Evolutionary conservation across 768 basidiomycete genomes (phyloP).

Genomic region (Pleurotus sapidus): DNA sequence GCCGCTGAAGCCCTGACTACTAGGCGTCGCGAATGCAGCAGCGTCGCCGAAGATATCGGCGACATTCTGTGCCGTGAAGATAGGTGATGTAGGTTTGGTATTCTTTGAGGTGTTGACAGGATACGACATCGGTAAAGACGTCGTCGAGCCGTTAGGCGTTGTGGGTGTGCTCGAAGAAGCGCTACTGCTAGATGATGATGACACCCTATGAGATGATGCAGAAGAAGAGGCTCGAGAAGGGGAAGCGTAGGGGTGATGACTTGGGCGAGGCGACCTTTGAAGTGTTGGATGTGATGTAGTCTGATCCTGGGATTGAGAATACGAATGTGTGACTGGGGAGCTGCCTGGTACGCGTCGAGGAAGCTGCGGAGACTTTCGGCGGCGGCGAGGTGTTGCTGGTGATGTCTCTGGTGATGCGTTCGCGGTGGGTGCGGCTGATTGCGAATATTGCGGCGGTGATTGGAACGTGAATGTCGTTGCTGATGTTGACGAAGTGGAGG

Average conservation of each 20-base stretch:
- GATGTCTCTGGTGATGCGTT: no score
- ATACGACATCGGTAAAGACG: background rate
- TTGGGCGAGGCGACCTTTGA: background rate
- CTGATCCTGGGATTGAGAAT: slow-evolving; percentile 3
- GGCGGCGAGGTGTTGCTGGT: background rate
- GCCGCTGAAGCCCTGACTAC: no score
- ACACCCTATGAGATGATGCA: slow-evolving; percentile 6
- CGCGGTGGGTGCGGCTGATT: background rate
- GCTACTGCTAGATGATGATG: slow-evolving; percentile 10
- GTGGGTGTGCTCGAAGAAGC: slow-evolving; percentile 11
- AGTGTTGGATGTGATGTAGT: slow-evolving; percentile 3
- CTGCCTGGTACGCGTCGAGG: slow-evolving; percentile 22
- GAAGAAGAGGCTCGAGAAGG: slow-evolving; percentile 10
- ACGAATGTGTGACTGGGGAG: slow-evolving; percentile 11
- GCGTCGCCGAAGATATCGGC: slow-evolving; percentile 2
- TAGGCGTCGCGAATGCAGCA: background rate
- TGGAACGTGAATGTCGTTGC: background rate
- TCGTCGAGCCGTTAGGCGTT: background rate
- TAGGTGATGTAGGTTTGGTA: background rate
- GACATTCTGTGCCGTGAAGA: background rate
- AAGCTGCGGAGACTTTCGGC: slow-evolving; percentile 19
- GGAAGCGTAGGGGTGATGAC: slow-evolving; percentile 7
- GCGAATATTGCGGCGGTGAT: slow-evolving; percentile 1
- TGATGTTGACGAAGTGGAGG: background rate
- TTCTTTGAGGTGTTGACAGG: background rate